Percentiles rank a stretch among this genome's conserved stretches.
These are phyloP conservation scores for Globisporangium nagaii DNA, from an alignment of 352 stramenopile species.

Conservation along the genomic window DNA sequence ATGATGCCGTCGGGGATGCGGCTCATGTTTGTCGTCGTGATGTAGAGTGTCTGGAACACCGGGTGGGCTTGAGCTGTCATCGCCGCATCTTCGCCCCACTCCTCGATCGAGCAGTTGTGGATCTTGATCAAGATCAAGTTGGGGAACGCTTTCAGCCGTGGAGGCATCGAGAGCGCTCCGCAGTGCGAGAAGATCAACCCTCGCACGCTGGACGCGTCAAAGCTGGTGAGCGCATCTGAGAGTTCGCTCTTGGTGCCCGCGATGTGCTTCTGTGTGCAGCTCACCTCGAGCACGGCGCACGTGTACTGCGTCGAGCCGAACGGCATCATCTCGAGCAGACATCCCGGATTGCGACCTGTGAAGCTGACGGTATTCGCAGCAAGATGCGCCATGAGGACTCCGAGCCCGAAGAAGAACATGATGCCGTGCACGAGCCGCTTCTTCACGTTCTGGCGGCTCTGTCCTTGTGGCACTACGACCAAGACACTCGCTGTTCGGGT, in stretches of 20 bases:
- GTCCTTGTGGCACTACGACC: neutral
- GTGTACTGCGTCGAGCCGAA: slow-evolving; percentile 8
- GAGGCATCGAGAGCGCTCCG: slow-evolving; percentile 7
- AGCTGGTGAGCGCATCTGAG: neutral
- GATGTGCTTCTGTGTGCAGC: slow-evolving; percentile 8
- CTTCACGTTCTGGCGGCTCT: neutral
- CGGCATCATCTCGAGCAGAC: slow-evolving; percentile 14
- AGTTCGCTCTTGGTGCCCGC: neutral
- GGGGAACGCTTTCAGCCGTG: neutral
- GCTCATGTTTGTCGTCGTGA: slow-evolving; percentile 1
- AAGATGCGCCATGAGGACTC: slow-evolving; percentile 7
- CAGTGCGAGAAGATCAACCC: slow-evolving; percentile 16
- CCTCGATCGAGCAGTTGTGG: slow-evolving; percentile 14
- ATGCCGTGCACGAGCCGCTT: slow-evolving; percentile 3
- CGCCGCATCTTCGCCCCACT: slow-evolving; percentile 10
- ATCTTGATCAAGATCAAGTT: slow-evolving; percentile 6
- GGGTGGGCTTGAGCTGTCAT: slow-evolving; percentile 5
- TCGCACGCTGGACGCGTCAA: neutral
- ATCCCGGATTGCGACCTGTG: neutral
- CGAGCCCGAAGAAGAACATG: slow-evolving; percentile 5
- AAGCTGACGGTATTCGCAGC: neutral
- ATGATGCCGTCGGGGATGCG: neutral
- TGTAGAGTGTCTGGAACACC: slow-evolving; percentile 4
- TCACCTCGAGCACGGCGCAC: slow-evolving; percentile 15
- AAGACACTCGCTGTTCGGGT: neutral